Conservation (phyloP, 2,329 filamentous ascomycete species). For the Diaporthe batatas region DNA sequence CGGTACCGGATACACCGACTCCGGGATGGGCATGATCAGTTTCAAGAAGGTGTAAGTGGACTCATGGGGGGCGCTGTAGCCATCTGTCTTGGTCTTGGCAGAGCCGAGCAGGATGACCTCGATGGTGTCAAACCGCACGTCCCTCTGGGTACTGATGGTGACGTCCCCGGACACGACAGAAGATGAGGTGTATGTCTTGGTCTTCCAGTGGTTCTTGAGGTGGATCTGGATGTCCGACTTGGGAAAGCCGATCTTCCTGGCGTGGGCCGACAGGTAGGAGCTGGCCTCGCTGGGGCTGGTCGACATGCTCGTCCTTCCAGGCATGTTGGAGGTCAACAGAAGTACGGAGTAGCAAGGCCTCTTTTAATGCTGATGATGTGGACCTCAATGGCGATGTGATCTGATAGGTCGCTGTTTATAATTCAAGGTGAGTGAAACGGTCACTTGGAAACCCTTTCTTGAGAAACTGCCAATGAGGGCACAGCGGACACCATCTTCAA, state of each 20-base stretch:
- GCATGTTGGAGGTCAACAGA: constrained; percentile 24
- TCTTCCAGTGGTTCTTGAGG: constrained; percentile 66
- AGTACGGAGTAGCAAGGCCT: neutral
- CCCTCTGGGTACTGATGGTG: constrained; percentile 58
- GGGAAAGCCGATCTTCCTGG: constrained; percentile 43
- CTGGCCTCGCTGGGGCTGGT: constrained; percentile 40
- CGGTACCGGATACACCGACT: constrained; percentile 61
- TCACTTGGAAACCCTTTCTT: constrained; percentile 12
- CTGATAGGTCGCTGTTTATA: neutral
- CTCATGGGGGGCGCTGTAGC: constrained; percentile 61
- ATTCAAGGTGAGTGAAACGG: neutral
- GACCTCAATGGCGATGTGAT: neutral
- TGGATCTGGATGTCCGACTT: constrained; percentile 61
- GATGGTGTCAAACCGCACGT: constrained; percentile 64
- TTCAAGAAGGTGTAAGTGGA: constrained; percentile 68
- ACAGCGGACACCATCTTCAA: constrained; percentile 20
- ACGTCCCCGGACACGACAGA: constrained; percentile 64
- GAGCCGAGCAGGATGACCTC: constrained; percentile 67
- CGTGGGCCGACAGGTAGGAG: constrained; percentile 39
- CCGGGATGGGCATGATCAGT: constrained; percentile 66
- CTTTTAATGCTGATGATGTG: neutral
- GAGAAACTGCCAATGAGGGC: neutral
- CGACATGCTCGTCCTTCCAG: constrained; percentile 36
- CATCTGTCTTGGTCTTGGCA: constrained; percentile 65
- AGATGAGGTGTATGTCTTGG: constrained; percentile 69